Conservation (phyloP, 805 yeast species). For the Kazachstania bromeliacearum region DNA sequence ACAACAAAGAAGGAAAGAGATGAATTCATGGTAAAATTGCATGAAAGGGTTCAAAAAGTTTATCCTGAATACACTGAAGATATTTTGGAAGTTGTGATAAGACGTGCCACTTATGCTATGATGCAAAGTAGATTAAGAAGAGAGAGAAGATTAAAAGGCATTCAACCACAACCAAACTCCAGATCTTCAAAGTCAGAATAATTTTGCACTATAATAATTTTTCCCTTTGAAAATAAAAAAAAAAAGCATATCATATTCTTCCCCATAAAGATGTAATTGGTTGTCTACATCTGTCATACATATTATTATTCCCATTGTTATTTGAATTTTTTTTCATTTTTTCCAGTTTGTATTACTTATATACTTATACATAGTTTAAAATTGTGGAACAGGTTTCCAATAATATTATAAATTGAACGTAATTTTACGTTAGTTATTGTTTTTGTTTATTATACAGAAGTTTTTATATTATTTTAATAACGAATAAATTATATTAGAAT, state of each 20-base stretch:
- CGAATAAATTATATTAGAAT: conserved; percentile 10
- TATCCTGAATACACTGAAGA: conserved; percentile 42
- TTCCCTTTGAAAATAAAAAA: no score
- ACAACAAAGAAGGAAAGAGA: conserved; percentile 49
- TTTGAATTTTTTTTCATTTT: no score
- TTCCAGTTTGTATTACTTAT: no score
- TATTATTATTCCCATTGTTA: no score
- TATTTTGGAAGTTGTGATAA: conserved; percentile 55
- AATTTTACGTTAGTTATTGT: background rate
- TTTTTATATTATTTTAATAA: background rate
- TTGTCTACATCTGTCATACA: no score
- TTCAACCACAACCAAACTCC: no score
- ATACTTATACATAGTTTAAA: background rate
- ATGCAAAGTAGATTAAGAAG: conserved; percentile 72
- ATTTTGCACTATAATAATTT: no score
- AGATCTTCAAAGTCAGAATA: no score
- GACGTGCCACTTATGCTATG: conserved; percentile 71
- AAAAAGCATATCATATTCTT: no score
- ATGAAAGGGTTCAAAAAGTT: conserved; percentile 36
- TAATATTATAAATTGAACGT: background rate
- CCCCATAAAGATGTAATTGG: no score
- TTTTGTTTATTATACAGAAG: background rate
- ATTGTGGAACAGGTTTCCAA: conserved; percentile 1
- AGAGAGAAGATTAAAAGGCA: no score
- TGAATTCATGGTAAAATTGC: conserved; percentile 40